A percentile compares a stretch with the other conserved stretches of the same genome.
Conservation (phyloP, 192 early-diverging fungal species). For the Entophlyctis helioformis region DNA sequence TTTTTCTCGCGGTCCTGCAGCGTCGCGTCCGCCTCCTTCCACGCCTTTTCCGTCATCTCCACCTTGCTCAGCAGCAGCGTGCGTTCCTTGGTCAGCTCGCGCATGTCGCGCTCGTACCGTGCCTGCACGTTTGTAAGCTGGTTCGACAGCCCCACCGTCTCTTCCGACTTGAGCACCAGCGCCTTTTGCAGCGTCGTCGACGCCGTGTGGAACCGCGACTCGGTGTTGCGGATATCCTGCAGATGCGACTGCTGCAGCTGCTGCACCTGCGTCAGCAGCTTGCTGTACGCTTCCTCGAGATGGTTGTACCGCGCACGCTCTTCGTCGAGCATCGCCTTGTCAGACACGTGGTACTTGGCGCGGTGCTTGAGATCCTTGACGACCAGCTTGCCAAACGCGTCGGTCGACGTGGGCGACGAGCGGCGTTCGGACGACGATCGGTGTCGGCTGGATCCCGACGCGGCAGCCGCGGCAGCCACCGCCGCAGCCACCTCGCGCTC, state of each 20-base stretch:
- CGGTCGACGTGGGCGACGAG: too few relatives aligned
- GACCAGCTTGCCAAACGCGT: too few relatives aligned
- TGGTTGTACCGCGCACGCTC: slow-evolving; percentile 26
- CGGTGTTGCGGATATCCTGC: slow-evolving; percentile 26
- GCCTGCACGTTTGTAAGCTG: slow-evolving; percentile 17
- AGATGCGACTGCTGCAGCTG: slow-evolving; percentile 30
- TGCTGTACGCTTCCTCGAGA: slow-evolving; percentile 34
- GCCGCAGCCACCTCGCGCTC: too few relatives aligned
- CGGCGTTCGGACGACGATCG: too few relatives aligned
- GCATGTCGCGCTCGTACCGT: slow-evolving; percentile 12
- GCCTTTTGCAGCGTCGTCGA: slow-evolving; percentile 20
- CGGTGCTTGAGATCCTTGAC: too few relatives aligned
- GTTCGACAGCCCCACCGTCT: slow-evolving; percentile 8
- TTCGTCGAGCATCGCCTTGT: slow-evolving; percentile 38
- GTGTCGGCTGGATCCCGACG: too few relatives aligned
- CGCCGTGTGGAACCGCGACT: slow-evolving; percentile 14
- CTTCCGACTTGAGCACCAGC: slow-evolving; percentile 23
- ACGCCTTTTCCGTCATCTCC: slow-evolving; percentile 4
- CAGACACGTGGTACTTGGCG: too few relatives aligned
- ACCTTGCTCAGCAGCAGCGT: slow-evolving; percentile 16
- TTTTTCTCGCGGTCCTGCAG: slow-evolving; percentile 10
- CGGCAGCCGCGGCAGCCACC: too few relatives aligned
- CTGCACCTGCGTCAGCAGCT: slow-evolving; percentile 35
- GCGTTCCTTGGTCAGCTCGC: slow-evolving; percentile 11
- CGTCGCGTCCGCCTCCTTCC: slow-evolving; percentile 8